A percentile compares a stretch with the other conserved stretches of the same genome.
phyloP scores from a whole-genome alignment of 192 early-diverging fungal genomes.

The Tieghemiomyces parasiticus region DNA sequence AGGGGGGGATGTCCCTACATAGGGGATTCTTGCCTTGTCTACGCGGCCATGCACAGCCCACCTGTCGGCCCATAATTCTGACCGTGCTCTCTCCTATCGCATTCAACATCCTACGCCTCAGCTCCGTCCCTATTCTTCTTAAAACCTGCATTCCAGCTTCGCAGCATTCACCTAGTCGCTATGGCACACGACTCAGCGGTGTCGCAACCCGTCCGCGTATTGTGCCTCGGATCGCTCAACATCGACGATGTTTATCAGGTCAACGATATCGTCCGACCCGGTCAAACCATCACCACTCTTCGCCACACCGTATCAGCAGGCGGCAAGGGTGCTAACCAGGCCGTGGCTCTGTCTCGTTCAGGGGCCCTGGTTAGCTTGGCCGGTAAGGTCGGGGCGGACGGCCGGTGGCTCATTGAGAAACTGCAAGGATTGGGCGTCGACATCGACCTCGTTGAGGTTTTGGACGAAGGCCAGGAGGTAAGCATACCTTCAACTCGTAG shows the following conservation, averaged over 20 bases:
- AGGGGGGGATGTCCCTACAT: too few species aligned
- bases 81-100: too few species aligned
- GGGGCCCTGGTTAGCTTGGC: constrained; percentile 51
- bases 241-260: constrained; percentile 32
- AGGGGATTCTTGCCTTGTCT: too few species aligned
- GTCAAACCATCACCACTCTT: constrained; percentile 23
- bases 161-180: too few species aligned
- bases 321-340: constrained; percentile 72
- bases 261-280: constrained; percentile 21
- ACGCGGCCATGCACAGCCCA: too few species aligned
- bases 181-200: too few species aligned
- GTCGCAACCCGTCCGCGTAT: background rate
- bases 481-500: too few species aligned
- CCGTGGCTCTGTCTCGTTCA: constrained; percentile 64
- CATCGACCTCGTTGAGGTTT: constrained; percentile 33
- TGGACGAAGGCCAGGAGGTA: too few species aligned
- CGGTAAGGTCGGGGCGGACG: constrained; percentile 75
- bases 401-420: constrained; percentile 51
- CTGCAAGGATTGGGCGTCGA: constrained; percentile 51
- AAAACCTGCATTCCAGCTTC: too few species aligned
- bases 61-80: too few species aligned
- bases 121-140: too few species aligned
- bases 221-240: constrained; percentile 29
- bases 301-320: constrained; percentile 22
- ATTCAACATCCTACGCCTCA: too few species aligned